Percentiles rank a stretch among this genome's conserved stretches.
Conservation (phyloP, 371 early-diverging fungal species). For the Capillidium heterosporum region DNA sequence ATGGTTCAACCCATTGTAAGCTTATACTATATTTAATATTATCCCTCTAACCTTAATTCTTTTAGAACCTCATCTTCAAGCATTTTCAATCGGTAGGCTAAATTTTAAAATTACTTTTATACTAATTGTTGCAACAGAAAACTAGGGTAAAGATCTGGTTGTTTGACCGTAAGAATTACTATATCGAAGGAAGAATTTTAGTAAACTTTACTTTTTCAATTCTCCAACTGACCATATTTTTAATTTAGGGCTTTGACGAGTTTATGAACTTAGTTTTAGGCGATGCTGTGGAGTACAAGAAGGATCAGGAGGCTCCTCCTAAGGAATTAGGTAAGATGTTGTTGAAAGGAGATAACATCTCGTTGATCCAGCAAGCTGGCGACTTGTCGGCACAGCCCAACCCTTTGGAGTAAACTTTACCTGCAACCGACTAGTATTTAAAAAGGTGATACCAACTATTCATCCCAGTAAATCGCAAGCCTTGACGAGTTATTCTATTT, state of each 20-base stretch:
- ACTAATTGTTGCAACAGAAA: conserved; percentile 30
- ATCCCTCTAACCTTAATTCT: not conserved
- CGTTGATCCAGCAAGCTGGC: conserved; percentile 24
- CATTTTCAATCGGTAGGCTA: conserved; percentile 49
- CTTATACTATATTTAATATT: not conserved
- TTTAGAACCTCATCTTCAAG: conserved; percentile 84
- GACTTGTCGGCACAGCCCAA: too few species aligned
- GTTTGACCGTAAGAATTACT: conserved; percentile 61
- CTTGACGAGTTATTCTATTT: too few species aligned
- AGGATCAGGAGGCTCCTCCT: conserved; percentile 42
- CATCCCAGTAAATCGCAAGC: too few species aligned
- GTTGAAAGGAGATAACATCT: conserved; percentile 83
- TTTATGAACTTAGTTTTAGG: conserved; percentile 92
- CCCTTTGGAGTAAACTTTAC: too few species aligned
- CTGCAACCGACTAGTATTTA: too few species aligned
- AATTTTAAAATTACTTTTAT: not conserved
- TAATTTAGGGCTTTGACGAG: conserved; percentile 82
- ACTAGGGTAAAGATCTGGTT: conserved; percentile 84
- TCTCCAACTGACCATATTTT: not conserved
- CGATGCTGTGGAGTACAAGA: conserved; percentile 62
- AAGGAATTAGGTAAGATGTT: conserved; percentile 54
- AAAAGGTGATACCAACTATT: too few species aligned
- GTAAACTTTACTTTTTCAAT: conserved; percentile 9
- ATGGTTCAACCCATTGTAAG: conserved; percentile 91
- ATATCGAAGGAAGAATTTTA: conserved; percentile 85